These are phyloP conservation scores for Trichoderma hamatum DNA, from an alignment of 2,329 filamentous ascomycete species.

Conservation along the genomic window DNA sequence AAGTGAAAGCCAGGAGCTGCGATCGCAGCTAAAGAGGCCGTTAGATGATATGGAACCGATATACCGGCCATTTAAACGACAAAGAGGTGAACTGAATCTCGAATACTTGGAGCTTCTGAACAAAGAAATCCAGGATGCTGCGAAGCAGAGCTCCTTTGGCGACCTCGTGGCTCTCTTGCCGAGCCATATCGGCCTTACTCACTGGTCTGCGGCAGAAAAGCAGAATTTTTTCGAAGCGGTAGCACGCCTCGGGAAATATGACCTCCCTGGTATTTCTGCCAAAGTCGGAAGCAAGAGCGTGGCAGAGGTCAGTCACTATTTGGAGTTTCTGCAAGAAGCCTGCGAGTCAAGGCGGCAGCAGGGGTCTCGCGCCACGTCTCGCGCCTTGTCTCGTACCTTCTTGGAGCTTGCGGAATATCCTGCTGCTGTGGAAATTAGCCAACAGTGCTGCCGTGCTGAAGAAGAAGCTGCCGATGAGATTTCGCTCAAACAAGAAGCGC, in stretches of 20 bases:
- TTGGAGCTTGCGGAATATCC: constrained; percentile 62
- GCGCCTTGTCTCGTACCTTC: constrained; percentile 35
- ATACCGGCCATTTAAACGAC: constrained; percentile 49
- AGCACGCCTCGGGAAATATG: constrained; percentile 63
- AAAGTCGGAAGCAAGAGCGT: constrained; percentile 72
- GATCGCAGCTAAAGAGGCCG: constrained; percentile 37
- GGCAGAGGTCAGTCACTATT: constrained; percentile 72
- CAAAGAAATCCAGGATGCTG: constrained; percentile 58
- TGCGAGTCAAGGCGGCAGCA: constrained; percentile 45
- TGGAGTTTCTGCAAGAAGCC: constrained; percentile 62
- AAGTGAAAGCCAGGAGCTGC: constrained; percentile 15
- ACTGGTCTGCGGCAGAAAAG: constrained; percentile 76
- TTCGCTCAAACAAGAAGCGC: constrained; percentile 63
- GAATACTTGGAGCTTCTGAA: constrained; percentile 59
- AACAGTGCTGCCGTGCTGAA: constrained; percentile 65
- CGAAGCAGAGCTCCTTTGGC: constrained; percentile 41
- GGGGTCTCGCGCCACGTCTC: constrained; percentile 34
- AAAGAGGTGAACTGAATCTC: constrained; percentile 47
- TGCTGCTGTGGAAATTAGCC: constrained; percentile 72
- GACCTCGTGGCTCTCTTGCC: constrained; percentile 40
- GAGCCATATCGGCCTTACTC: constrained; percentile 67
- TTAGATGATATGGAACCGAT: constrained; percentile 32
- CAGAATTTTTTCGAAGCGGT: constrained; percentile 67
- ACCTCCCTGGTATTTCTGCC: constrained; percentile 63
- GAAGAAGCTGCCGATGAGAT: constrained; percentile 71